Evolutionary conservation across 2,329 filamentous ascomycete species (phyloP).

Genomic region (Trichoderma endophyticum): DNA sequence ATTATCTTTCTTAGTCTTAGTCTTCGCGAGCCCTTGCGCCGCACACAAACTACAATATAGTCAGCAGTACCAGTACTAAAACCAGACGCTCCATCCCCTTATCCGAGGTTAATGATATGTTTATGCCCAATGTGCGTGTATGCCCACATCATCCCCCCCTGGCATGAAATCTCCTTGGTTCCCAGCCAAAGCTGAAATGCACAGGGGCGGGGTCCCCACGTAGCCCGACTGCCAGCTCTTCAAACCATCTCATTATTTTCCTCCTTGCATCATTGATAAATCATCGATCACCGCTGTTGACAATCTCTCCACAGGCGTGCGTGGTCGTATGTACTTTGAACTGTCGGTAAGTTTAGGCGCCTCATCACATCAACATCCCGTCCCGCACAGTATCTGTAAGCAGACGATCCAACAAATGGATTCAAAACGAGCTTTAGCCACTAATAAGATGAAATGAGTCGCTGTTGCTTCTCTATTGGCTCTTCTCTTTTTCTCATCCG

Average conservation of each 20-base stretch:
- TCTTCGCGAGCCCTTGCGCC: not conserved
- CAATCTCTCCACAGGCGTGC: not conserved
- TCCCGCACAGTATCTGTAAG: not conserved
- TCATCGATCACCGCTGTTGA: not conserved
- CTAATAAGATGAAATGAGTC: not conserved
- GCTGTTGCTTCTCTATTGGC: not conserved
- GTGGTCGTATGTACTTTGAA: not conserved
- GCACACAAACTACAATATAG: not conserved
- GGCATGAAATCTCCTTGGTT: not conserved
- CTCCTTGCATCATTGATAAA: not conserved
- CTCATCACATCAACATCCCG: not conserved
- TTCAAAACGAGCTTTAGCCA: not conserved
- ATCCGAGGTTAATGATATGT: not conserved
- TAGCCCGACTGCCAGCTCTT: not conserved
- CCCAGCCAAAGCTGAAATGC: slow-evolving; percentile 2
- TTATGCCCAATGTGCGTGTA: not conserved
- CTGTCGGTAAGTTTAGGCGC: not conserved
- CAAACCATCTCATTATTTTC: not conserved
- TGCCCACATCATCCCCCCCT: not conserved
- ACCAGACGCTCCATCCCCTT: not conserved
- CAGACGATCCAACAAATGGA: not conserved
- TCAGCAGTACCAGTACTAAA: not conserved
- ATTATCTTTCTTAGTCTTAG: not conserved
- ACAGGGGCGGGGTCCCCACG: slow-evolving; percentile 9
- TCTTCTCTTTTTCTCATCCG: not conserved